These are phyloP conservation scores for Leishmania martiniquensis DNA, from an alignment of 208 protist species.

Conservation along the genomic window DNA sequence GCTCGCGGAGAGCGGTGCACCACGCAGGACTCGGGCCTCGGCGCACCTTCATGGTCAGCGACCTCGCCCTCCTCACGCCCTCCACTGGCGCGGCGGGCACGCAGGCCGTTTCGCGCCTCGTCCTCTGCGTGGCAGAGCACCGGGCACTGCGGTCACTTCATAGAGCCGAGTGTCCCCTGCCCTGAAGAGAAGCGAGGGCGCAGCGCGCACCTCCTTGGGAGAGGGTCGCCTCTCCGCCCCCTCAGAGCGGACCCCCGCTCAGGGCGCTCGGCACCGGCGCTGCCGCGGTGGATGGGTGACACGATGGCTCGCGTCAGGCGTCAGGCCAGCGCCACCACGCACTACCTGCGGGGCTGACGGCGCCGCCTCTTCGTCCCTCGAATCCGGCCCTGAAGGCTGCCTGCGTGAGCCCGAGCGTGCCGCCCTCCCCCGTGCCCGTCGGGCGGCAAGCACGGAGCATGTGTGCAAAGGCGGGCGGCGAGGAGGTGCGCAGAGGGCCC, in stretches of 20 bases:
- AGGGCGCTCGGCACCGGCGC: background rate
- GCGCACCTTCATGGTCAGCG: background rate
- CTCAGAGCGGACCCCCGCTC: background rate
- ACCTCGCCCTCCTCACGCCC: background rate
- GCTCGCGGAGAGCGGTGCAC: background rate
- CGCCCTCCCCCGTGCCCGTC: too few species aligned
- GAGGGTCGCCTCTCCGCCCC: background rate
- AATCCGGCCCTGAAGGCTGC: too few species aligned
- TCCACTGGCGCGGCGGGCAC: background rate
- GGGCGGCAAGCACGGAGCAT: too few species aligned
- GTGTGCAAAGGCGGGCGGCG: background rate
- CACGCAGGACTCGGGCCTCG: too few species aligned
- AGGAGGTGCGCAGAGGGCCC: too few species aligned
- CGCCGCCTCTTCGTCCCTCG: too few species aligned
- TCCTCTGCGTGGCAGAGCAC: background rate
- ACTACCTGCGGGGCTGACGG: background rate
- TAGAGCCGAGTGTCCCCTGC: background rate
- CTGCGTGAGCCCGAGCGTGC: too few species aligned
- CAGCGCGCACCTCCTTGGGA: background rate
- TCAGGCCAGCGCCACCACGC: background rate
- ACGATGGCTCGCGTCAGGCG: background rate
- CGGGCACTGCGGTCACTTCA: background rate
- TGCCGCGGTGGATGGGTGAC: background rate
- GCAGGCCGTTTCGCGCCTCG: background rate
- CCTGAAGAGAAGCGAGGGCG: background rate